Conservation (phyloP, 345 rosid genomes). For the Gynandropsis gynandra region DNA sequence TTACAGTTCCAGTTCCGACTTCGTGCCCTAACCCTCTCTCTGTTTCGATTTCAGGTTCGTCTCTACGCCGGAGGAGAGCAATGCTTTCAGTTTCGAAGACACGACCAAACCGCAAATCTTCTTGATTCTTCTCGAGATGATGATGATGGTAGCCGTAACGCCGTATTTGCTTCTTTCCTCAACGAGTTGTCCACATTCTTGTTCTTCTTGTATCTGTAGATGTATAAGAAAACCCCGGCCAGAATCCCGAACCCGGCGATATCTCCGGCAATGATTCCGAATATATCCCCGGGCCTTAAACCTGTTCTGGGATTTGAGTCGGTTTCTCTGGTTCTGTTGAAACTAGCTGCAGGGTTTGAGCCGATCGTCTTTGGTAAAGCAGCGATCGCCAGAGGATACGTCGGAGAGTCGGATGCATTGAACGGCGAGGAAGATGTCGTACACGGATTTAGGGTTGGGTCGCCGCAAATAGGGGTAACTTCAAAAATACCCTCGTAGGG, state of each 20-base stretch:
- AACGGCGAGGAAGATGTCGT: constrained; percentile 38
- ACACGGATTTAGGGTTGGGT: constrained; percentile 42
- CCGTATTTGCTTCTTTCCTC: constrained; percentile 30
- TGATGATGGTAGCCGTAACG: constrained; percentile 29
- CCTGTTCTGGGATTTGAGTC: constrained; percentile 2
- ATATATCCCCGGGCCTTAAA: constrained; percentile 29
- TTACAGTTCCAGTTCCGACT: too few relatives aligned
- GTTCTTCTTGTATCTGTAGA: constrained; percentile 28
- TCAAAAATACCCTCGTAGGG: too few relatives aligned
- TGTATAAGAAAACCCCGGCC: constrained; percentile 22
- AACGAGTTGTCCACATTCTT: constrained; percentile 16
- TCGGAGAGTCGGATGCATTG: constrained; percentile 28
- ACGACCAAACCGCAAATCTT: constrained; percentile 65
- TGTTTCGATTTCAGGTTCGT: too few relatives aligned
- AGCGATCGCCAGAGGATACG: constrained; percentile 63
- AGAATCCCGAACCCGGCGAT: constrained; percentile 33
- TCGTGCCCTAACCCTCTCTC: too few relatives aligned
- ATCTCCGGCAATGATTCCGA: constrained; percentile 40
- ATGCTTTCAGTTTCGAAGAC: constrained; percentile 53
- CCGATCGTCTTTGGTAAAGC: constrained; percentile 40
- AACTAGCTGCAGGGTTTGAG: constrained; percentile 20
- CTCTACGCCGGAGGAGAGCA: too few relatives aligned
- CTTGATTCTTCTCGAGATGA: constrained; percentile 59
- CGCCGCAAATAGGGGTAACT: too few relatives aligned
- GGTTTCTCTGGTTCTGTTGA: constrained; percentile 7